phyloP scores from a whole-genome alignment of 371 early-diverging fungal species.

The Dinochytrium kinnereticum region DNA sequence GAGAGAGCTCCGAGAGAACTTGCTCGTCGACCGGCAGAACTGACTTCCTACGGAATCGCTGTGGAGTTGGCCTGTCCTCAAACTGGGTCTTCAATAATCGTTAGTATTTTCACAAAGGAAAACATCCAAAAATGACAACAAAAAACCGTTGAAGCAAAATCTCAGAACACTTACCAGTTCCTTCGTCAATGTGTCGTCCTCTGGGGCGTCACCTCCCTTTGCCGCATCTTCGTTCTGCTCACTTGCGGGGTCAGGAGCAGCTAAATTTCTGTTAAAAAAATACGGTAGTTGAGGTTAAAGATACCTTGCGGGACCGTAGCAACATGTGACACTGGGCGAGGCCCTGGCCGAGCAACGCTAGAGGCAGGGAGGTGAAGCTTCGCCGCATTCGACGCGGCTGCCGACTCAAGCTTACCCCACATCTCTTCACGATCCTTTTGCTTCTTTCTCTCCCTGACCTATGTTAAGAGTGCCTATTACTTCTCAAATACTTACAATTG shows the following conservation, averaged over 20 bases:
- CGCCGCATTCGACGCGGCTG: conserved; percentile 46
- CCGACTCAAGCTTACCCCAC: conserved; percentile 76
- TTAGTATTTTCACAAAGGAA: conserved; percentile 71
- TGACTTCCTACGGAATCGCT: conserved; percentile 87
- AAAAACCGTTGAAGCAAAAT: conserved; percentile 5
- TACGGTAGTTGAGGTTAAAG: not conserved
- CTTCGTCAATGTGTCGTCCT: conserved; percentile 52
- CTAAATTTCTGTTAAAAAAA: not conserved
- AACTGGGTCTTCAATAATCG: conserved; percentile 65
- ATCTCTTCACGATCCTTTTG: conserved; percentile 84
- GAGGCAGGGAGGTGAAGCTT: conserved; percentile 32
- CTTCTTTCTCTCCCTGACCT: conserved; percentile 78
- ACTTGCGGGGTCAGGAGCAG: conserved; percentile 22
- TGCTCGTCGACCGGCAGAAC: conserved; percentile 89
- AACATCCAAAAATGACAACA: conserved; percentile 46
- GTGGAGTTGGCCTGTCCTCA: conserved; percentile 65
- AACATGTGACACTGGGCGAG: not conserved
- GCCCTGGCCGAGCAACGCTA: conserved; percentile 12
- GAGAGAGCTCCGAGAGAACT: conserved; percentile 79
- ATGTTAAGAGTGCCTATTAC: not conserved
- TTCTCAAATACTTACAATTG: conserved; percentile 69
- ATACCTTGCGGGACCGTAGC: not conserved
- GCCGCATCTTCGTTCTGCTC: conserved; percentile 33
- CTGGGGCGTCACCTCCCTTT: conserved; percentile 25
- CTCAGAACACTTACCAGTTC: conserved; percentile 53